Conservation (phyloP, 108 stramenopile species). For the Nitzschia sp. region DNA sequence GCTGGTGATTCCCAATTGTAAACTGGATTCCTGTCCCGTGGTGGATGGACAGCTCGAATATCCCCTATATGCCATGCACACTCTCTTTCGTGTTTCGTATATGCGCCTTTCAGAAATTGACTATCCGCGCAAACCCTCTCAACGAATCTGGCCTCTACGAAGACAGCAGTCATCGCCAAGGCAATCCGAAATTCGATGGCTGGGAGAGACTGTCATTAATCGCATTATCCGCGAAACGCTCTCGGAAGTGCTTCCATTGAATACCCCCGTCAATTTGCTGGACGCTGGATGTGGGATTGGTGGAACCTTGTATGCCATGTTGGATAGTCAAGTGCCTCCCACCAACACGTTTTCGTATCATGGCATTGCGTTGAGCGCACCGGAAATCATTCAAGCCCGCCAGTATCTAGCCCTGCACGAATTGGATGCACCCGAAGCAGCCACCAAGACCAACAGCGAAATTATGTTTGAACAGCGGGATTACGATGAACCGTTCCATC, state of each 20-base stretch:
- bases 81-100: constrained; percentile 2
- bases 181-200: constrained; percentile 13
- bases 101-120: constrained; percentile 19
- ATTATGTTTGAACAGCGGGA: constrained; percentile 14
- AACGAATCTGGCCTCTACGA: neutral
- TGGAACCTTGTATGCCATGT: constrained; percentile 42
- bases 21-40: neutral
- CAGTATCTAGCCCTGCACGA: constrained; percentile 6
- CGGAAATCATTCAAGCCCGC: constrained; percentile 30
- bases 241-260: neutral
- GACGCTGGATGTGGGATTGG: constrained; percentile 43
- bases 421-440: neutral
- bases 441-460: neutral
- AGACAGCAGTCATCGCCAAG: neutral
- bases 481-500: constrained; percentile 20
- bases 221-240: constrained; percentile 27
- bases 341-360: constrained; percentile 22
- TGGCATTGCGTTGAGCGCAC: constrained; percentile 36
- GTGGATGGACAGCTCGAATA: neutral
- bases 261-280: neutral
- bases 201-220: constrained; percentile 39
- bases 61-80: constrained; percentile 32
- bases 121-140: constrained; percentile 6
- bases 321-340: neutral
- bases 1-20: neutral